A percentile compares a stretch with the other conserved stretches of the same genome.
phyloP scores from a whole-genome alignment of 108 stramenopile species.

The Aurantiochytrium sp. region DNA sequence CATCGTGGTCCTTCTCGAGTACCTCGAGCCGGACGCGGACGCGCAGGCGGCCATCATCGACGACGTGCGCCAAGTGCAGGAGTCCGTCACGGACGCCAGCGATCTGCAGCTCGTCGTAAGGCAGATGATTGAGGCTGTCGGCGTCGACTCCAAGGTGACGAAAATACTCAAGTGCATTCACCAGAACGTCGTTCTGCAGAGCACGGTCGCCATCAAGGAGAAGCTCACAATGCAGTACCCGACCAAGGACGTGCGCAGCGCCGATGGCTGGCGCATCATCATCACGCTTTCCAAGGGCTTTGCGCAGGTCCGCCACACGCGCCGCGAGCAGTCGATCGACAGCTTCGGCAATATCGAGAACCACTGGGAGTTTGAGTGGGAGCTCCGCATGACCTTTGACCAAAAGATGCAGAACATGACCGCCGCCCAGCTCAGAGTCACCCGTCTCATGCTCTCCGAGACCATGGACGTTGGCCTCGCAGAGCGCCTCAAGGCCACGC shows the following conservation, averaged over 20 bases:
- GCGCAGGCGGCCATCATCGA: background rate
- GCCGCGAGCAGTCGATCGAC: constrained; percentile 14
- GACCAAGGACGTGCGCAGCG: constrained; percentile 11
- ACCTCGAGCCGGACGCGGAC: background rate
- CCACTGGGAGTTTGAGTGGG: constrained; percentile 31
- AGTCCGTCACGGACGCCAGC: background rate
- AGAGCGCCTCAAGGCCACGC: background rate
- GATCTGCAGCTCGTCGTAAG: constrained; percentile 29
- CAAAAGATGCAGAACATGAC: constrained; percentile 10
- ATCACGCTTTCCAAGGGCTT: constrained; percentile 17
- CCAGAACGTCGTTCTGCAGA: constrained; percentile 24
- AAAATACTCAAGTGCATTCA: background rate
- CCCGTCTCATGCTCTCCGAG: constrained; percentile 7
- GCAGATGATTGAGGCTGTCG: background rate
- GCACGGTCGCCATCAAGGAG: background rate
- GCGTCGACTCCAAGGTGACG: constrained; percentile 14
- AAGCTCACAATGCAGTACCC: background rate
- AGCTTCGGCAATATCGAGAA: background rate
- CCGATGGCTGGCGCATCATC: constrained; percentile 21
- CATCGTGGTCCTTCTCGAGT: background rate
- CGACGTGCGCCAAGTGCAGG: background rate
- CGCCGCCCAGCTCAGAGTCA: background rate
- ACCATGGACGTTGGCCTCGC: background rate
- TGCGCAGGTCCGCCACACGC: background rate
- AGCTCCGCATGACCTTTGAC: constrained; percentile 30